Evolutionary conservation across 345 rosid genomes (phyloP).

Genomic region (Microthlaspi erraticum): DNA sequence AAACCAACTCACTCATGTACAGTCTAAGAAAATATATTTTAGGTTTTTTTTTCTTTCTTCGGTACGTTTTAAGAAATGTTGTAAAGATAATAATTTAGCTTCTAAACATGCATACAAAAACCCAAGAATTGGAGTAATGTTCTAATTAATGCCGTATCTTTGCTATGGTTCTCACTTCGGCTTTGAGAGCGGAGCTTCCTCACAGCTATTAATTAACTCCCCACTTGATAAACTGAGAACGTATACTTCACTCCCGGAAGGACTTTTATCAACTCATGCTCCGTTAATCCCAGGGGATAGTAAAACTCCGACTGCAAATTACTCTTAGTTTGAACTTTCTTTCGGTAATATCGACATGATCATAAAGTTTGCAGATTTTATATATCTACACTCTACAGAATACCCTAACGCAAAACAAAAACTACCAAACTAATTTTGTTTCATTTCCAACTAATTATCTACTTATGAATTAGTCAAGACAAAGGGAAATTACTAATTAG

Average conservation of each 20-base stretch:
- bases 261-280: slow-evolving; percentile 74
- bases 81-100: too few species aligned
- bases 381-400: neutral
- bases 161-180: slow-evolving; percentile 83
- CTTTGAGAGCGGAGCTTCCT: slow-evolving; percentile 74
- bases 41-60: too few species aligned
- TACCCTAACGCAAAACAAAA: neutral
- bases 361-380: neutral
- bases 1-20: too few species aligned
- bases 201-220: slow-evolving; percentile 75
- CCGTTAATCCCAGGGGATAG: slow-evolving; percentile 79
- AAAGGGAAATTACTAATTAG: neutral
- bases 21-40: too few species aligned
- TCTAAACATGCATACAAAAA: slow-evolving; percentile 46
- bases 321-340: slow-evolving; percentile 56
- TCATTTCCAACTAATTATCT: neutral
- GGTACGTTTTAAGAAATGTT: too few species aligned
- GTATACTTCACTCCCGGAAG: slow-evolving; percentile 60
- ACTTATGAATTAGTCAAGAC: neutral
- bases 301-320: slow-evolving; percentile 79
- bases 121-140: slow-evolving; percentile 78
- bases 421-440: slow-evolving; percentile 4
- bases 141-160: too few species aligned
- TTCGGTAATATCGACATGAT: slow-evolving; percentile 57
- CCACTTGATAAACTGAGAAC: slow-evolving; percentile 73